Evolutionary conservation across 495 filamentous ascomycete species (phyloP).

Genomic region (Saxophila tyrrhenica): DNA sequence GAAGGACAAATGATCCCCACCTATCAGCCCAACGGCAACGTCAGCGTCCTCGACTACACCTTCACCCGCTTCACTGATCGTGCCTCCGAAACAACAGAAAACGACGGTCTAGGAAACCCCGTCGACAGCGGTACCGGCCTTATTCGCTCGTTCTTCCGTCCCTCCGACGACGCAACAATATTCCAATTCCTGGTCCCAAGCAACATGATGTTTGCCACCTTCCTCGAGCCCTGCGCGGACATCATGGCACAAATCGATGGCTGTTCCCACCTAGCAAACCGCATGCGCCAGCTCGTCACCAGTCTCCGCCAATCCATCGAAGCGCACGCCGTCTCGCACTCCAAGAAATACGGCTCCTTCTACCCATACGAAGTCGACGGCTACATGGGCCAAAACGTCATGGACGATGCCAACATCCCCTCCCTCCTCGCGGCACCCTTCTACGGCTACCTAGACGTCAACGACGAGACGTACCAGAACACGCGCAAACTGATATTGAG

Average conservation of each 20-base stretch:
- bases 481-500: conserved; percentile 41
- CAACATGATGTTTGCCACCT: conserved; percentile 57
- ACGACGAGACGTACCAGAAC: conserved; percentile 38
- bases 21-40: conserved; percentile 43
- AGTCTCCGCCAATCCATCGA: conserved; percentile 42
- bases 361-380: conserved; percentile 55
- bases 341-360: conserved; percentile 35
- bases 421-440: conserved; percentile 44
- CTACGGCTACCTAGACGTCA: conserved; percentile 35
- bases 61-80: conserved; percentile 48
- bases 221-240: conserved; percentile 39
- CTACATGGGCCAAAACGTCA: conserved; percentile 40
- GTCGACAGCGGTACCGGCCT: conserved; percentile 46
- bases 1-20: conserved; percentile 50
- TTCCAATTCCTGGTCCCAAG: conserved; percentile 51
- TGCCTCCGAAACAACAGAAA: conserved; percentile 48
- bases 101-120: conserved; percentile 47
- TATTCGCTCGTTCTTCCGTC: conserved; percentile 51
- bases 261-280: conserved; percentile 30
- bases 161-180: conserved; percentile 50
- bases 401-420: conserved; percentile 56
- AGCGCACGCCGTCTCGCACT: conserved; percentile 38
- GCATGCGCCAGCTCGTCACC: conserved; percentile 42
- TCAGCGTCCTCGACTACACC: conserved; percentile 42
- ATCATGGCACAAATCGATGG: conserved; percentile 44